phyloP scores from a whole-genome alignment of 2,329 filamentous ascomycete species.

The Knoxdaviesia proteae region DNA sequence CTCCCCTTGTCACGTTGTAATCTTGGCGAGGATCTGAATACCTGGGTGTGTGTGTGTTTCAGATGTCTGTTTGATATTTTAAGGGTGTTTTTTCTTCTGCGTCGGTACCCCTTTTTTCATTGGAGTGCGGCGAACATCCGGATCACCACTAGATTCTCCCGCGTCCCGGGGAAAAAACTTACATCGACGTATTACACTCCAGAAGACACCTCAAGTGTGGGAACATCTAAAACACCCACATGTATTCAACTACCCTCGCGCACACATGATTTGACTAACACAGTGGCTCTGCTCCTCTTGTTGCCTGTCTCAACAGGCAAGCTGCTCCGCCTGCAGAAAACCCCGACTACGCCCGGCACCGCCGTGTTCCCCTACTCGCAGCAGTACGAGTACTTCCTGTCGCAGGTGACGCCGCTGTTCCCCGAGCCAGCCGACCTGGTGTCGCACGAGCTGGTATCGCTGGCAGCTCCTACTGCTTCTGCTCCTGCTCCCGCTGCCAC shows the following conservation, averaged over 20 bases:
- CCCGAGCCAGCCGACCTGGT: constrained; percentile 18
- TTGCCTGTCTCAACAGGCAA: constrained; percentile 3
- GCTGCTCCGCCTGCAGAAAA: constrained; percentile 6
- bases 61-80: constrained; percentile 9
- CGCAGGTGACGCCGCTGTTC: constrained; percentile 5
- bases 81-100: no score
- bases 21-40: constrained; percentile 14
- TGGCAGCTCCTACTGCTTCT: background rate
- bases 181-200: no score
- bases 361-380: constrained; percentile 5
- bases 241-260: background rate
- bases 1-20: constrained; percentile 1
- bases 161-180: no score
- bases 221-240: constrained; percentile 9
- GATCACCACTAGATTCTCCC: no score
- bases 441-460: constrained; percentile 27
- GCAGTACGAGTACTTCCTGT: constrained; percentile 5
- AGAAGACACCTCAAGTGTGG: constrained; percentile 11
- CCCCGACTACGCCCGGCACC: constrained; percentile 4
- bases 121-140: no score
- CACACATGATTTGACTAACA: background rate
- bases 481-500: no score
- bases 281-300: background rate
- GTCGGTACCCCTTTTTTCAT: no score
- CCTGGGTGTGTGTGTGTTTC: constrained; percentile 10